A percentile compares a stretch with the other conserved stretches of the same genome.
These are phyloP conservation scores for Phytophthora pistaciae DNA, from an alignment of 352 stramenopile species.

Conservation along the genomic window DNA sequence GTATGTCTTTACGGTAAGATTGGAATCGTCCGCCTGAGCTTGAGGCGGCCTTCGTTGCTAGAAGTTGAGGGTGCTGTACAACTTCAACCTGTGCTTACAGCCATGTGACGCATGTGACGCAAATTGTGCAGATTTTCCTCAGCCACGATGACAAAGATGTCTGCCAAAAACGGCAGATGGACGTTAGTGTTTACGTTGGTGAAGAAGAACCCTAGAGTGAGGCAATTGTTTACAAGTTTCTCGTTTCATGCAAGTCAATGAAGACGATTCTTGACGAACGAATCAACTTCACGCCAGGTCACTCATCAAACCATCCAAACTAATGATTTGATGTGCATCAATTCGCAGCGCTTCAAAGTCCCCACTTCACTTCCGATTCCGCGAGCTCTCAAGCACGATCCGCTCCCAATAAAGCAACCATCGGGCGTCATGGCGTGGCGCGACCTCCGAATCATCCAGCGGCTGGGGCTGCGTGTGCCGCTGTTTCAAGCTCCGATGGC, in stretches of 20 bases:
- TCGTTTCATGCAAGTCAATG: too few relatives aligned
- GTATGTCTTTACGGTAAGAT: too few relatives aligned
- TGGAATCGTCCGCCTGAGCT: too few relatives aligned
- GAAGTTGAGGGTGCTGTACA: background rate
- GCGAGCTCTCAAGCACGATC: background rate
- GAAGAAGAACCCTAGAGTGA: background rate
- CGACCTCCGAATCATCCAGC: constrained; percentile 32
- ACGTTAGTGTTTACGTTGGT: background rate
- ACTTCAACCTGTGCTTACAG: background rate
- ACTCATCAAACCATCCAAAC: constrained; percentile 16
- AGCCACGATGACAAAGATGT: background rate
- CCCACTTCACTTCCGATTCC: background rate
- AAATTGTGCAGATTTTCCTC: background rate
- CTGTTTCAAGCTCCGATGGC: constrained; percentile 70
- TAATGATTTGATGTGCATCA: too few relatives aligned
- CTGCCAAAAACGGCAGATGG: background rate
- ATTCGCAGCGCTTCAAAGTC: background rate
- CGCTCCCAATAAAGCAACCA: background rate
- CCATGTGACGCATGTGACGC: background rate
- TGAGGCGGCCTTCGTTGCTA: background rate
- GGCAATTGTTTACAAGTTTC: too few relatives aligned
- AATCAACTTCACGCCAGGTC: constrained; percentile 21
- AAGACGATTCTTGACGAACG: background rate
- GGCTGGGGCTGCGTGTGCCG: constrained; percentile 27
- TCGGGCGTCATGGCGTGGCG: constrained; percentile 33